Conservation (phyloP, 768 basidiomycete species). For the Boletus bicolor region DNA sequence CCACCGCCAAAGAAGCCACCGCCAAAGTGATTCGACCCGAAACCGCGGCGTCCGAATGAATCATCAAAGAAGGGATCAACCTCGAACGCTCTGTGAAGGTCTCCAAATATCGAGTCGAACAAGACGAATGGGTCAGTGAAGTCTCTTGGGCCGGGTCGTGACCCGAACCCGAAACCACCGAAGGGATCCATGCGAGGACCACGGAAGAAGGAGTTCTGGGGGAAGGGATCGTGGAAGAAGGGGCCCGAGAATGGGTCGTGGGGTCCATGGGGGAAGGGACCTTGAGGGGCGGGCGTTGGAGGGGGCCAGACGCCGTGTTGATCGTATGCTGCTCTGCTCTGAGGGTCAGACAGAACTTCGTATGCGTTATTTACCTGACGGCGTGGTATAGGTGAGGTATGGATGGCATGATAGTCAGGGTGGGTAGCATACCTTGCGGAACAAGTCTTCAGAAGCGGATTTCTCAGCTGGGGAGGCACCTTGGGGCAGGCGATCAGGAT, state of each 20-base stretch:
- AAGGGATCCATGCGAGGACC: conserved; percentile 29
- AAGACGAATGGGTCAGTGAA: conserved; percentile 77
- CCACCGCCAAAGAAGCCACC: conserved; percentile 9
- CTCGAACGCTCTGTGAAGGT: conserved; percentile 36
- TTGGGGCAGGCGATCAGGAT: conserved; percentile 67
- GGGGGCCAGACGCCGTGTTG: conserved; percentile 74
- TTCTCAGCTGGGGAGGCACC: conserved; percentile 59
- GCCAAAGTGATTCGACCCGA: conserved; percentile 12
- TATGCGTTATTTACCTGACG: conserved; percentile 72
- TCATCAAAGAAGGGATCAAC: conserved; percentile 36
- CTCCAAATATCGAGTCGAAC: conserved; percentile 69
- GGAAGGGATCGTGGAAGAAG: conserved; percentile 21
- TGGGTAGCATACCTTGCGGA: conserved; percentile 35
- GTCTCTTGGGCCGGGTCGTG: conserved; percentile 16
- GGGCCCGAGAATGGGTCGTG: conserved; percentile 18
- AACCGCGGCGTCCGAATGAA: conserved; percentile 16
- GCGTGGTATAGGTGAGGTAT: neutral
- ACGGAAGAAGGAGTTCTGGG: conserved; percentile 10
- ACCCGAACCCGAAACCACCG: conserved; percentile 23
- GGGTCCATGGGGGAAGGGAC: conserved; percentile 12
- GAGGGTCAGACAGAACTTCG: conserved; percentile 63
- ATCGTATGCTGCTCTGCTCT: conserved; percentile 67
- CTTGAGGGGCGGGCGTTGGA: conserved; percentile 32
- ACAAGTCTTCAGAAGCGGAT: conserved; percentile 55
- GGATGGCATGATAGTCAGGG: neutral